Evolutionary conservation across 768 basidiomycete genomes (phyloP).

Genomic region (Krasilnikovozyma curviuscula): DNA sequence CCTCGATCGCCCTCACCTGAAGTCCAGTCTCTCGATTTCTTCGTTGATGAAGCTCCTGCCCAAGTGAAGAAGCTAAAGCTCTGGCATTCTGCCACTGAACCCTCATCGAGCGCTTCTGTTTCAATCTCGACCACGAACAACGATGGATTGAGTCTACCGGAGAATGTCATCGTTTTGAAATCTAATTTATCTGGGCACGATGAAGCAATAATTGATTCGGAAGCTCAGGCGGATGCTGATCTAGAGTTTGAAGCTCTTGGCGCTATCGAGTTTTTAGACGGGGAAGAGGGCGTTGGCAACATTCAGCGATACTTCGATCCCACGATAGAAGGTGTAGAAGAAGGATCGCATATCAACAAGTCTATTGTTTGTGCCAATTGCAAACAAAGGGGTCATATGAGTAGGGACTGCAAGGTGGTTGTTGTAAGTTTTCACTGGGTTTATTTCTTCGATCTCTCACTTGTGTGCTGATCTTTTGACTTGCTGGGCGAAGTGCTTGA

Average conservation of each 20-base stretch:
- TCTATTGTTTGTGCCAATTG: conserved; percentile 9
- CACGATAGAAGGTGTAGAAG: neutral
- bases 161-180: conserved; percentile 9
- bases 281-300: conserved; percentile 1
- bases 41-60: conserved; percentile 6
- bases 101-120: too few species aligned
- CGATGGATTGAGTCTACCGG: conserved; percentile 3
- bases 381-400: conserved; percentile 9
- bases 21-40: too few species aligned
- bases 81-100: conserved; percentile 2
- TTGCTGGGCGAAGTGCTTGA: conserved; percentile 10
- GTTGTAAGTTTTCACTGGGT: neutral
- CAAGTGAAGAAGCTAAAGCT: conserved; percentile 4
- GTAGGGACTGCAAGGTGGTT: conserved; percentile 6
- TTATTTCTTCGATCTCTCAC: neutral
- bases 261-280: conserved; percentile 11
- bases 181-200: too few species aligned
- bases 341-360: conserved; percentile 1
- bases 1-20: too few species aligned
- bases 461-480: neutral
- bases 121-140: neutral
- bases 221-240: conserved; percentile 11
- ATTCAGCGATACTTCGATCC: conserved; percentile 9
- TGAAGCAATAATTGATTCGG: neutral
- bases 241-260: too few species aligned